Evolutionary conservation across 1,284 basidiomycete species (phyloP).

Genomic region (Ganoderma multipileum): DNA sequence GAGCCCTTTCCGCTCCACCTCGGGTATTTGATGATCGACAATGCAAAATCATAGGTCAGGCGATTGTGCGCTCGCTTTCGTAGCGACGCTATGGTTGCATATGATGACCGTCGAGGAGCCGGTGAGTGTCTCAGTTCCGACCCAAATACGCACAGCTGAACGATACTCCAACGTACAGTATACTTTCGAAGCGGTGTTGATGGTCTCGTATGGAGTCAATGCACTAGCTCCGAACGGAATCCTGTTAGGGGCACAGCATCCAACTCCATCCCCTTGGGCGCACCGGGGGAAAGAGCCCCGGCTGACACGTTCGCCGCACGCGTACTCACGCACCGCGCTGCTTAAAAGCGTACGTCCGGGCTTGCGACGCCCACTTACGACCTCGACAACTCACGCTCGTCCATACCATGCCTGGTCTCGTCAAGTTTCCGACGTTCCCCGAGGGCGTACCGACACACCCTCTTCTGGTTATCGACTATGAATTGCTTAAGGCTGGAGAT

Average conservation of each 20-base stretch:
- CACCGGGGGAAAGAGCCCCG: background rate
- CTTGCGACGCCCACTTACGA: background rate
- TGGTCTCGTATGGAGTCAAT: background rate
- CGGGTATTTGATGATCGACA: background rate
- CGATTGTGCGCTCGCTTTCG: no score
- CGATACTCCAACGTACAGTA: background rate
- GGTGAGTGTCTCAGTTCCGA: background rate
- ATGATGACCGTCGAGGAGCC: no score
- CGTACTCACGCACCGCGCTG: background rate
- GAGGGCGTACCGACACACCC: constrained; percentile 40
- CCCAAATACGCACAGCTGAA: background rate
- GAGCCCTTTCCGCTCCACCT: background rate
- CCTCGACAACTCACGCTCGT: no score
- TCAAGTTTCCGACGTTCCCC: constrained; percentile 38
- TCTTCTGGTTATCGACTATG: constrained; percentile 43
- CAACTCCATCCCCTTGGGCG: background rate
- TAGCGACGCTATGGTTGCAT: background rate
- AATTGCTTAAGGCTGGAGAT: constrained; percentile 34
- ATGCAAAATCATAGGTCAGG: background rate
- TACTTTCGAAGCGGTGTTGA: background rate
- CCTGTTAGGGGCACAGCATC: background rate
- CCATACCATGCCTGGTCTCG: constrained; percentile 15
- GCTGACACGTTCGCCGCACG: background rate
- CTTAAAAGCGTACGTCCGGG: background rate
- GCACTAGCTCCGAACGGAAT: background rate